Evolutionary conservation across 1,284 basidiomycete genomes (phyloP).

Genomic region (Cutaneotrichosporon sp.): DNA sequence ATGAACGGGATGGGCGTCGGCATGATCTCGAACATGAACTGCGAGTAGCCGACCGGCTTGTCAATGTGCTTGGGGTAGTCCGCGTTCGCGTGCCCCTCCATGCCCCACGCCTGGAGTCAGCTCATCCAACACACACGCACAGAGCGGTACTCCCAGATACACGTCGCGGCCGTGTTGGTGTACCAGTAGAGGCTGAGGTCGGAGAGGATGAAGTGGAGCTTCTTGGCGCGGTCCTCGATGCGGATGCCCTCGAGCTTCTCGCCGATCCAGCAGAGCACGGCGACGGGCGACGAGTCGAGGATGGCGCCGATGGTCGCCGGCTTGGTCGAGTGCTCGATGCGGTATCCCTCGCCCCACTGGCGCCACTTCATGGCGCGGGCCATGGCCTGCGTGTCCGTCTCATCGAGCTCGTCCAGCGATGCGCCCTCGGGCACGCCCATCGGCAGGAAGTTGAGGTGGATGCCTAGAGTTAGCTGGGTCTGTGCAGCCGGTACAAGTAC

Average conservation of each 20-base stretch:
- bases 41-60: conserved; percentile 53
- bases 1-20: conserved; percentile 50
- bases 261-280: conserved; percentile 54
- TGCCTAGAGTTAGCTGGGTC: conserved; percentile 21
- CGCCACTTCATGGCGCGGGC: conserved; percentile 17
- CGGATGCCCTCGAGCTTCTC: conserved; percentile 46
- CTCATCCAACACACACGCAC: conserved; percentile 30
- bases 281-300: conserved; percentile 49
- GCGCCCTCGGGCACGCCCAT: conserved; percentile 14
- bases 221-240: conserved; percentile 7
- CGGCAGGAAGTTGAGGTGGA: conserved; percentile 40
- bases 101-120: conserved; percentile 28
- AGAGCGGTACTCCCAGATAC: conserved; percentile 55
- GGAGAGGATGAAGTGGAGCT: conserved; percentile 43
- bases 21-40: conserved; percentile 51
- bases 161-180: conserved; percentile 52
- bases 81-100: conserved; percentile 16
- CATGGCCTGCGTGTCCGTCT: conserved; percentile 16
- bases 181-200: conserved; percentile 54
- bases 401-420: conserved; percentile 20
- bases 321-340: conserved; percentile 44
- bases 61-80: conserved; percentile 32
- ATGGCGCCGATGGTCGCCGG: conserved; percentile 53
- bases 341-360: conserved; percentile 21
- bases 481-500: too few relatives aligned